phyloP scores from a whole-genome alignment of 352 stramenopile genomes.

The Phytophthora brassicae region DNA sequence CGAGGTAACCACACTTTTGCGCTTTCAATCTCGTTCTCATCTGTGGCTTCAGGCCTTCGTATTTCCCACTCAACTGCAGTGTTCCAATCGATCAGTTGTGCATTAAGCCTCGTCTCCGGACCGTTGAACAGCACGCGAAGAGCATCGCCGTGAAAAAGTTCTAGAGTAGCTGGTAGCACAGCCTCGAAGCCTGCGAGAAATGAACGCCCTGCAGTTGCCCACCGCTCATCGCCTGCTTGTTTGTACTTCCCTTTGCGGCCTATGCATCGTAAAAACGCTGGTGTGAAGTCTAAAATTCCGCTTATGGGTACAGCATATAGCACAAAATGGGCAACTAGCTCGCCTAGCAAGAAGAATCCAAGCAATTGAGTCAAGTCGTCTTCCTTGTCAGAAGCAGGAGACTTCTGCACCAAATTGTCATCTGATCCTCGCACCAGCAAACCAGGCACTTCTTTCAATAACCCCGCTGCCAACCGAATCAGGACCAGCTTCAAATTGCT shows the following conservation, averaged over 20 bases:
- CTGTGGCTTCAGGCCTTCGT: constrained; percentile 13
- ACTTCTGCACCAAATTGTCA: neutral
- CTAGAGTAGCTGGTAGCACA: constrained; percentile 52
- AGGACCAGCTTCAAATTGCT: constrained; percentile 43
- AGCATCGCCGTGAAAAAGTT: constrained; percentile 51
- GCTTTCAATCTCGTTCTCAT: constrained; percentile 9
- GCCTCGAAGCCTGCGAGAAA: constrained; percentile 61
- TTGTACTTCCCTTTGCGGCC: constrained; percentile 30
- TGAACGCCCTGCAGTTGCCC: constrained; percentile 24
- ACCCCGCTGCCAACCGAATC: constrained; percentile 33
- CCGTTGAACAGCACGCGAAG: constrained; percentile 61
- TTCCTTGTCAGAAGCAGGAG: constrained; percentile 19
- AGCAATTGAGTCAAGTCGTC: constrained; percentile 29
- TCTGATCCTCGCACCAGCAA: constrained; percentile 29
- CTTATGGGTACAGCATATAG: constrained; percentile 49
- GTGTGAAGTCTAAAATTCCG: constrained; percentile 57
- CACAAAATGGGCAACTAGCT: constrained; percentile 63
- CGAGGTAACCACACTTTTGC: constrained; percentile 47
- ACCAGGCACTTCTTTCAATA: constrained; percentile 36
- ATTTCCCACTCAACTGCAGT: constrained; percentile 39
- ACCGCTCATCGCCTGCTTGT: constrained; percentile 23
- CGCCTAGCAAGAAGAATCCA: constrained; percentile 60
- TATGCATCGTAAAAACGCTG: constrained; percentile 49
- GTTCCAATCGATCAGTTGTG: constrained; percentile 44
- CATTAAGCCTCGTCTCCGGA: constrained; percentile 30